phyloP scores from a whole-genome alignment of 257 asterid genomes.

The Solanum pimpinellifolium region DNA sequence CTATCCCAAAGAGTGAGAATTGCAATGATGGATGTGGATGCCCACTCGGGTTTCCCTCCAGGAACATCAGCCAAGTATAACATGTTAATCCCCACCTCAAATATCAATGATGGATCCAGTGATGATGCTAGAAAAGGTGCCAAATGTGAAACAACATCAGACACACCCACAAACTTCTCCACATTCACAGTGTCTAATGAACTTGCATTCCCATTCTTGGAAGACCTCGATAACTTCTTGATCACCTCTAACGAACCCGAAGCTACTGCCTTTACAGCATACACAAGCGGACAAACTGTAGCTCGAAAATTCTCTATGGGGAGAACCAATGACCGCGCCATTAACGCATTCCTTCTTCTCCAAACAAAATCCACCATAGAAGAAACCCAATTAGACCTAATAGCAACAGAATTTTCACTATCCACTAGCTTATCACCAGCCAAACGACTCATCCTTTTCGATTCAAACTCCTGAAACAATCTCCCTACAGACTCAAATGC shows the following conservation, averaged over 20 bases:
- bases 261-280: slow-evolving; percentile 73
- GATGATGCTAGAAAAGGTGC: slow-evolving; percentile 82
- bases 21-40: slow-evolving; percentile 68
- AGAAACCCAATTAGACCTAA: slow-evolving; percentile 75
- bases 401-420: slow-evolving; percentile 77
- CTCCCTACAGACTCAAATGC: slow-evolving; percentile 78
- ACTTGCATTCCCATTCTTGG: slow-evolving; percentile 21
- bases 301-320: slow-evolving; percentile 80
- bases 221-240: slow-evolving; percentile 61
- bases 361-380: slow-evolving; percentile 70
- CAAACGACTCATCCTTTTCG: slow-evolving; percentile 80
- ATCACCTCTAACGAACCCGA: slow-evolving; percentile 68
- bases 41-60: slow-evolving; percentile 96
- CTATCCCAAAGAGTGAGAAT: slow-evolving; percentile 94
- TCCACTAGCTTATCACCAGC: slow-evolving; percentile 91
- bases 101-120: slow-evolving; percentile 77
- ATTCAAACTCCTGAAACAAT: slow-evolving; percentile 78
- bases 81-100: slow-evolving; percentile 89
- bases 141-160: slow-evolving; percentile 80
- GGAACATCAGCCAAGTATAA: slow-evolving; percentile 87
- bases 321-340: slow-evolving; percentile 61
- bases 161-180: slow-evolving; percentile 71
- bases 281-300: slow-evolving; percentile 60
- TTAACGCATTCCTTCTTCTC: slow-evolving; percentile 58
- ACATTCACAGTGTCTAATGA: slow-evolving; percentile 34